phyloP scores from a whole-genome alignment of 1,284 basidiomycete species.

The Trichosporon asahii region DNA sequence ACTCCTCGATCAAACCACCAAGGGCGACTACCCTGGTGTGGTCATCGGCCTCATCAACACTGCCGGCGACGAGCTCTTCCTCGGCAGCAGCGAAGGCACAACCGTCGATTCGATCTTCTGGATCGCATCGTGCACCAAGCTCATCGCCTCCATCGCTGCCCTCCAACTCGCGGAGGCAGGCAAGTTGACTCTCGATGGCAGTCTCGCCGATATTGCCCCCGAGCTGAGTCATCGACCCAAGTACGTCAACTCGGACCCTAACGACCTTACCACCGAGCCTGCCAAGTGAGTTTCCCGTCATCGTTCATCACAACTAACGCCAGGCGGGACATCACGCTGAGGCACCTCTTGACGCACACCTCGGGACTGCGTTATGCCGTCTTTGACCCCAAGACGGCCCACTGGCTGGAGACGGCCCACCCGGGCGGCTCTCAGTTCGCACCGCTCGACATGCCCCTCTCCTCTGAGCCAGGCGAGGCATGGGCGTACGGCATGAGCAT shows the following conservation, averaged over 20 bases:
- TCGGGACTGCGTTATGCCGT: slow-evolving; percentile 18
- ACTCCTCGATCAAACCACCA: not conserved
- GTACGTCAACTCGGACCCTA: slow-evolving; percentile 10
- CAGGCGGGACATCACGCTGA: slow-evolving; percentile 13
- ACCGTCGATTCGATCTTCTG: slow-evolving; percentile 17
- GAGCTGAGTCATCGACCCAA: slow-evolving; percentile 17
- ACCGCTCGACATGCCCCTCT: slow-evolving; percentile 7
- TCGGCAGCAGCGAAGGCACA: not conserved
- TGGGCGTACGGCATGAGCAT: slow-evolving; percentile 12
- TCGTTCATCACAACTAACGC: not conserved
- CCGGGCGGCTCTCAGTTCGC: slow-evolving; percentile 12
- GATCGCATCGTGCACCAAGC: slow-evolving; percentile 26
- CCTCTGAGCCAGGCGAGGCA: slow-evolving; percentile 5
- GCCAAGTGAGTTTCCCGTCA: not conserved
- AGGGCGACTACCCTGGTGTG: not conserved
- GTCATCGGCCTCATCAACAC: not conserved
- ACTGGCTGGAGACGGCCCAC: slow-evolving; percentile 25
- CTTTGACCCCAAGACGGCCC: slow-evolving; percentile 24
- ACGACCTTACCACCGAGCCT: not conserved
- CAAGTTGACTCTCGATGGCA: slow-evolving; percentile 30
- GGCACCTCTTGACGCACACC: slow-evolving; percentile 20
- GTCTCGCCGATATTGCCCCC: slow-evolving; percentile 25
- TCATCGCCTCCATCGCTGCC: slow-evolving; percentile 14
- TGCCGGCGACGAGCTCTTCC: not conserved
- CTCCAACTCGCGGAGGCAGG: slow-evolving; percentile 37